Conservation (phyloP, 768 basidiomycete species). For the Panellus pusillus region DNA sequence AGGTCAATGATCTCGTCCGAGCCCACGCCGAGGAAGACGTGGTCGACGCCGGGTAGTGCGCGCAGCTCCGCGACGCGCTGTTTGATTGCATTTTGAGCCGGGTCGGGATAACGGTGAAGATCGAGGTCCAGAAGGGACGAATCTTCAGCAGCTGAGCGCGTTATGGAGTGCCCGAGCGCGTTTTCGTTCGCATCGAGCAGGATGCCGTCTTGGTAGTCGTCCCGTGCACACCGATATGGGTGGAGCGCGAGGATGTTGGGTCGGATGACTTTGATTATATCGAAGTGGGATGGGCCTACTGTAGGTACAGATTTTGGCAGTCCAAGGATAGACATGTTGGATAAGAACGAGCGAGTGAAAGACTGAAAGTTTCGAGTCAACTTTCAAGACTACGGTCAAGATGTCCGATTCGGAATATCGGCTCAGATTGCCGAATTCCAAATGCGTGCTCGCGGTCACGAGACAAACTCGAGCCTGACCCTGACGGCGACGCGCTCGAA, state of each 20-base stretch:
- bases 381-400: too few relatives aligned
- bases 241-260: conserved; percentile 90
- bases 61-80: conserved; percentile 71
- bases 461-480: too few relatives aligned
- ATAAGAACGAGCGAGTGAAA: neutral
- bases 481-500: too few relatives aligned
- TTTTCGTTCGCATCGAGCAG: conserved; percentile 99
- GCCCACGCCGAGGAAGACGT: conserved; percentile 94
- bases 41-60: conserved; percentile 56
- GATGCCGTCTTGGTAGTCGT: conserved; percentile 90
- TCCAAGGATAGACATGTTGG: conserved; percentile 63
- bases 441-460: too few relatives aligned
- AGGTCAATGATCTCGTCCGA: conserved; percentile 97
- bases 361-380: conserved; percentile 1
- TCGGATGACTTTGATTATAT: conserved; percentile 81
- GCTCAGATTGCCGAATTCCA: too few relatives aligned
- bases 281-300: conserved; percentile 74
- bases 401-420: too few relatives aligned
- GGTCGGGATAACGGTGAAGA: conserved; percentile 93
- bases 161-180: conserved; percentile 83
- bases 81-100: conserved; percentile 82
- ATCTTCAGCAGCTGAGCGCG: conserved; percentile 27
- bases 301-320: conserved; percentile 44
- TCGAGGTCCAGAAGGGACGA: conserved; percentile 44
- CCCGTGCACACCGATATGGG: conserved; percentile 94